Evolutionary conservation across 768 basidiomycete species (phyloP), one percentile per base, ranked within the genome.

Genomic region (Xerocomellus chrysenteron): DNA sequence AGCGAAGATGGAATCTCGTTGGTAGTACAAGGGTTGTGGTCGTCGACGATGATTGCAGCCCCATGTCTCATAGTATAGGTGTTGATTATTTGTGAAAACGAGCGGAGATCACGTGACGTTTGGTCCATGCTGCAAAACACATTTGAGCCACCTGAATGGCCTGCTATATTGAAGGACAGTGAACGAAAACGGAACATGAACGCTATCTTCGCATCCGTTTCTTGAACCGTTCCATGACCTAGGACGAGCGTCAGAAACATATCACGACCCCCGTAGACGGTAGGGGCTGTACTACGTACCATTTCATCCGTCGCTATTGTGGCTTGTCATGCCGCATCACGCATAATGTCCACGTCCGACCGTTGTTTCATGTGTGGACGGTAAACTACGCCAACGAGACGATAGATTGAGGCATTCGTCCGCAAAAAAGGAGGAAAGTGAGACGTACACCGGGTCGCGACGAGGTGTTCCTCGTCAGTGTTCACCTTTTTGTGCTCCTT

Each of bases 161-260:
- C 12, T 37, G 12, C 11, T n/a, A n/a, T 21, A 10, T 11, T 8
- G 62, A 28, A 28, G 6, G 59, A 64, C 53, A 54, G 37, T 6
- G 21, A 71, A 79, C 75, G 19, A 49, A 16, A 32, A 32, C 26
- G 26, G 5, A 28, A 28, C 26, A 2, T 28, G 26, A 28, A 33
- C 4, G 56, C 75, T 74, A 91, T 69, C 87, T 89, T 40, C 88
- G 83, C 90, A 94, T 92, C 55, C 94, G 79, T 75, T 98, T 97
- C 81, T 96, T 98, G 80, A 98, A 98, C 33, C 96, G 85, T 73
- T 96, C 94, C 91, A 94, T 91, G 52, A 92, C 91, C 90, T 92
- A 60, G 12, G n/a, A 33, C n/a, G 10, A 30, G 17, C 21, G 16
- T 56, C 11, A 53, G 5, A 21, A 33, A 39, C 32, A 39, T 4